Base-by-base conservation (phyloP, 495 filamentous ascomycete species). In the Pyrenula aspistea region DNA sequence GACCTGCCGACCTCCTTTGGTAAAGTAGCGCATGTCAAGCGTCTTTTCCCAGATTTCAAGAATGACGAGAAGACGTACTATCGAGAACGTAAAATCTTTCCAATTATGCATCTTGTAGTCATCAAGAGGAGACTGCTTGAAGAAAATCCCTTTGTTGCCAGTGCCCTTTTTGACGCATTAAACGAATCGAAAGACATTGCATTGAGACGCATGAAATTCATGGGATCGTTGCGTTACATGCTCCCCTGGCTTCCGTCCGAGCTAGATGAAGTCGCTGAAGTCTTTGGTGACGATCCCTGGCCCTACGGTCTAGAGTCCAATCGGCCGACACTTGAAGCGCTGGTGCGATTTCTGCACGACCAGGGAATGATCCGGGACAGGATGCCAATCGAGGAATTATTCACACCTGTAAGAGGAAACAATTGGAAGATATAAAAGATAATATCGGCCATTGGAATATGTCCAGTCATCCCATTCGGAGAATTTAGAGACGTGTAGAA, bases 41-140 rank as follows among this genome's bases (percentile, higher is more conserved):
- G 63, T 1, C 56, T 75, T 36, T 73, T 73, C 54, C 68, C 71
- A 1, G 59, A 75, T 56, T 67, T 71, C 59, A 68, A 67, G 55
- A 63, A 67, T 23, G 66, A 61, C 2, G 70, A 73, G 59, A 67
- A 62, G 53, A 55, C 59, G 12, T 75, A 73, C 55, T 75, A 62
- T 60, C 58, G 61, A 52, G 22, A 60, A 24, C 68, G 60, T 12
- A 66, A 67, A 15, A 68, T 73, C n/a, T 75, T 73, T 56, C 72
- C 70, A 11, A 73, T 73, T 56, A 73, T 75, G 72, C 72, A 73
- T 59, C 24, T 66, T 1, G 65, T 73, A 15, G 71, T 61, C 19
- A 57, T 75, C 11, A 57, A 62, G 24, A 24, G 66, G 11, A 61
- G 62, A 55, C 51, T 67, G 23, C 62, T 67, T 50, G 68, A 71